Base-by-base conservation (phyloP, 2,329 filamentous ascomycete genomes). In the Orbilia ellipsospora region DNA sequence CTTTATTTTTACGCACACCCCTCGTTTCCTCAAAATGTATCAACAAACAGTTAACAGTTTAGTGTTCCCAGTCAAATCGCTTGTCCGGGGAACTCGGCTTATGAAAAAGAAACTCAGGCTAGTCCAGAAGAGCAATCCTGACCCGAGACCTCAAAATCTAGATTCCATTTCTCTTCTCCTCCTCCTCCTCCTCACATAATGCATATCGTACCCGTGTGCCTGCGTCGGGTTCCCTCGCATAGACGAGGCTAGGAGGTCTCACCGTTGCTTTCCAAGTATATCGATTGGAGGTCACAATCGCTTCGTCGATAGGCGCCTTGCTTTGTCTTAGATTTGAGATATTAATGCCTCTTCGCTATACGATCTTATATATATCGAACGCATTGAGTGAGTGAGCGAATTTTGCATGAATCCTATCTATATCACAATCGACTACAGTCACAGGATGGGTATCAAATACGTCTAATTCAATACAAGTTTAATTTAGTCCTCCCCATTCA, bases 141-240 rank as follows among this genome's bases (percentile, higher is more conserved):
- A 36, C 31, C 31, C 31, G 31, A 55, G 18, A 20, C 52, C 40
- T 20, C 28, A 18, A 23, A 61, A 50, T 61, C 57, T 61, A 50
- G 55, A 59, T 59, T 40, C 28, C 13, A 51, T 23, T 23, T 23
- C 23, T 23, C 23, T 23, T 23, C 23, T 23, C 23, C n/a, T 23
- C 16, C n/a, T n/a, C n/a, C n/a, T 31, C 28, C 7, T 31, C 12
- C n/a, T 23, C 16, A 16, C 36, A 45, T 45, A 45, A 57, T 59
- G 36, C 31, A 42, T 45, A 12, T 42, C 44, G 26, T 62, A 59
- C 61, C 56, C 56, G 65, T 69, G 65, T 60, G 45, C 56, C 51
- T 69, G 65, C 66, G 66, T 70, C 66, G 57, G 66, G 57, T 70
- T 70, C 57, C 66, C 66, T 70, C 66, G 66, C 66, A 70, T 70